These are phyloP conservation scores for Poa annua DNA, from an alignment of 176 grass and related monocot species.

Conservation along the genomic window DNA sequence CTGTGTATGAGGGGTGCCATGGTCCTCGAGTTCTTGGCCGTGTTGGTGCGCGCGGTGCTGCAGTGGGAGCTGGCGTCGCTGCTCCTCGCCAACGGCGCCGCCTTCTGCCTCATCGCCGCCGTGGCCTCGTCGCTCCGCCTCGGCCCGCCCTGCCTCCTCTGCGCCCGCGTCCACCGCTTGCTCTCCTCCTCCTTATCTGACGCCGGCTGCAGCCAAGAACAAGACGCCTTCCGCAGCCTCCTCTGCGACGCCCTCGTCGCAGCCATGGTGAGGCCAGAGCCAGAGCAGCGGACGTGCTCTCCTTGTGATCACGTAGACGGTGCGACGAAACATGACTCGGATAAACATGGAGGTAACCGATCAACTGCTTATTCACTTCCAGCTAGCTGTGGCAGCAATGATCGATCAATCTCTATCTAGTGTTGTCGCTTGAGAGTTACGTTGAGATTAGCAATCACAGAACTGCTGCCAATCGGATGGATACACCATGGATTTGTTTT, in stretches of 20 bases:
- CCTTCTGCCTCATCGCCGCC: slow-evolving; percentile 55
- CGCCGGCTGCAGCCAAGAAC: neutral
- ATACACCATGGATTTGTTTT: neutral
- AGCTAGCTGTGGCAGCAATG: neutral
- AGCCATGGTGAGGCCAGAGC: neutral
- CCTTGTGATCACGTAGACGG: neutral
- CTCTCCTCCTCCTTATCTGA: slow-evolving; percentile 12
- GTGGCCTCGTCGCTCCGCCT: slow-evolving; percentile 35
- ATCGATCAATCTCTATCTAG: neutral
- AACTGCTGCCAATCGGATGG: neutral
- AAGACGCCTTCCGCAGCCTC: slow-evolving; percentile 19
- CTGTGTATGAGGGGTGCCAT: slow-evolving; percentile 3
- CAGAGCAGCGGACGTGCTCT: neutral
- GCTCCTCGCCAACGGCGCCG: slow-evolving; percentile 55
- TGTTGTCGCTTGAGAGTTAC: neutral
- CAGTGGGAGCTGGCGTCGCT: slow-evolving; percentile 53
- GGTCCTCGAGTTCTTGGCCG: slow-evolving; percentile 38
- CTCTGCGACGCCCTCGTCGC: slow-evolving; percentile 45
- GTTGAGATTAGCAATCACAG: neutral
- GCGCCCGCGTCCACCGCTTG: slow-evolving; percentile 51
- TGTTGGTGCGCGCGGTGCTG: slow-evolving; percentile 42
- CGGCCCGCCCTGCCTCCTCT: slow-evolving; percentile 47
- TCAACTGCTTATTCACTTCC: neutral
- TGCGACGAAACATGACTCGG: neutral
- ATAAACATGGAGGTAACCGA: slow-evolving; percentile 25